Evolutionary conservation across 257 asterid species (phyloP), one percentile per base, ranked within the genome.

Genomic region (Nicotiana noctiflora): DNA sequence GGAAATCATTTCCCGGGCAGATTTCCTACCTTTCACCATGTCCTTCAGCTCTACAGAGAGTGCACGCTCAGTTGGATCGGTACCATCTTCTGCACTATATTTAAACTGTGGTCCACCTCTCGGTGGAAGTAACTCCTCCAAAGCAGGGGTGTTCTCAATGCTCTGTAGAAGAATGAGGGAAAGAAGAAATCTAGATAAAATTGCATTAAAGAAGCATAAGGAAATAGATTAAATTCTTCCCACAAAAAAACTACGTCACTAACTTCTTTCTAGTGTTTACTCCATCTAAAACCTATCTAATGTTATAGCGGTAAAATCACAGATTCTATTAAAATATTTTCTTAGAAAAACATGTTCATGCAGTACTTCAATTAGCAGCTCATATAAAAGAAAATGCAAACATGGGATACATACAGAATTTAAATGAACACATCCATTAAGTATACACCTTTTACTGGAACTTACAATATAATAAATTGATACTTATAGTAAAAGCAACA

Each of bases 81-180:
- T 65, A 80, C 86, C 96, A 76, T 89, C 99, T 81, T 91, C 97
- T 63, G 87, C 85, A 75, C 88, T 82, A 84, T 94, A 96, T 81
- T 68, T 89, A 89, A 91, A 96, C 83, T 91, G 86, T 40, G 96
- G 76, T 5, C 91, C 84, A 66, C 95, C 97, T 86, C 91, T 93
- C 23, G 99, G 95, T 17, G 99, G 99, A 84, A 96, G 99, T 77
- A 96, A 88, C 87, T 92, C 96, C 92, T 93, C 99, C 87, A 96
- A 87, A 81, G 92, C 92, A 85, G 99, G 97, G 78, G 98, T 92
- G 82, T 90, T 94, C 87, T 96, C 99, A 84, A 96, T 89, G 88
- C 99, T 96, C 99, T 96, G 60, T 14, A 82, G 19, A 76, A 29
- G 77, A 82, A 65, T 13, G 82, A 81, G 81, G 13, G 25, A 65